phyloP scores from a whole-genome alignment of 2,329 filamentous ascomycete species.

The Talaromyces sp. region DNA sequence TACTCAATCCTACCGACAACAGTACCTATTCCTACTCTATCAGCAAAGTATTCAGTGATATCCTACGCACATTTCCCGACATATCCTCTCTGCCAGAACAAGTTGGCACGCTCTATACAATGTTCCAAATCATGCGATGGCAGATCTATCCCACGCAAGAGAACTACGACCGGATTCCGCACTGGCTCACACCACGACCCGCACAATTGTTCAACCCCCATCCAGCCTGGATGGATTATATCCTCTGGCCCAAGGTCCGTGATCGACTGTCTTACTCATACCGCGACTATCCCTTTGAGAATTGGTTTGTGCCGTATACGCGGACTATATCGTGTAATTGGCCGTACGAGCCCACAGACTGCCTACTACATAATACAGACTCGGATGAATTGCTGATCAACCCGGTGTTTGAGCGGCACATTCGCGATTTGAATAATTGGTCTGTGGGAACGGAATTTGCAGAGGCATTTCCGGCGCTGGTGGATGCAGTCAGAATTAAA shows the following conservation, averaged over 20 bases:
- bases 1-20: constrained; percentile 67
- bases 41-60: constrained; percentile 81
- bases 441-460: constrained; percentile 68
- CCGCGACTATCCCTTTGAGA: constrained; percentile 64
- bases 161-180: constrained; percentile 73
- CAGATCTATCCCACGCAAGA: constrained; percentile 73
- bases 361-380: constrained; percentile 54
- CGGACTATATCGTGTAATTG: constrained; percentile 74
- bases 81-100: constrained; percentile 76
- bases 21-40: constrained; percentile 65
- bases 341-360: constrained; percentile 73
- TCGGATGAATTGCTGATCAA: constrained; percentile 72
- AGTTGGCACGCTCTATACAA: constrained; percentile 75
- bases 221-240: constrained; percentile 76
- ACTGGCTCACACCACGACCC: constrained; percentile 65
- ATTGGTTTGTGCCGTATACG: constrained; percentile 81
- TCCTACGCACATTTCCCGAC: constrained; percentile 77
- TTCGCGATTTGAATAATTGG: constrained; percentile 76
- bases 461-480: constrained; percentile 59
- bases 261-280: constrained; percentile 59
- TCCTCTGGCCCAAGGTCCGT: constrained; percentile 76
- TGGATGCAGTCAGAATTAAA: constrained; percentile 39
- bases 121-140: constrained; percentile 87
- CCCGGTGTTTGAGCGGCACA: constrained; percentile 78
- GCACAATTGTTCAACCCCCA: constrained; percentile 66